Evolutionary conservation across 768 basidiomycete species (phyloP), one percentile per base, ranked within the genome.

Genomic region (Gelatoporia subvermispora): DNA sequence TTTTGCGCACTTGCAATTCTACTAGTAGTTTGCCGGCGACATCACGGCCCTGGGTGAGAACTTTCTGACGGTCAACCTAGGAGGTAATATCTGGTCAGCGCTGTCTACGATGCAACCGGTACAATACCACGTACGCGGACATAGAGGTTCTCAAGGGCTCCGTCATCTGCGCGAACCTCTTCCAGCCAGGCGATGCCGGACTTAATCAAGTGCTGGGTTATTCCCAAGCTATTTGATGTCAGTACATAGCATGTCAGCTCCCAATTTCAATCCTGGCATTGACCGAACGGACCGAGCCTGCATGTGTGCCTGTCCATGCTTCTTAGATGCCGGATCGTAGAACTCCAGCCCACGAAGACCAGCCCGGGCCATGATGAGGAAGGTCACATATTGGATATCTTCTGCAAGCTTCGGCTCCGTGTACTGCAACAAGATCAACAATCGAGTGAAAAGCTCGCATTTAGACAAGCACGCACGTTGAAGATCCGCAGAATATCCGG

Each of bases 301-400:
- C 90, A 91, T 93, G 60, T 91, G 88, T 15, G 88, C 89, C 61
- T 93, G 88, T 16, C 90, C 88, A 58, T 93, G 91, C 64, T 90
- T 91, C 66, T 82, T 70, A 13, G 82, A 87, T 22, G 68, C 71
- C 21, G 90, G 90, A 58, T 94, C 88, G 57, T 87, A 94, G 62
- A 73, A 91, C 63, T 93, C 88, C 34, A 93, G 72, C 4, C 81
- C 89, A 31, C 84, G 76, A 31, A 93, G 64, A 52, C 86, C 92
- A 35, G 80, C 83, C 23, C 91, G 80, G n/a, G 85, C 88, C 91
- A 93, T 93, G 43, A 87, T 65, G 23, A 91, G 70, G 74, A 87
- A 93, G 0, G 85, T 84, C 56, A 90, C 75, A 57, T 84, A 88
- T 57, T 89, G 86, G 17, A 93, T 75, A 28, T 91, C 86, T 40